Evolutionary conservation across 2,329 filamentous ascomycete genomes (phyloP), one percentile per base, ranked within the genome.

Genomic region (Cladosporium halotolerans): DNA sequence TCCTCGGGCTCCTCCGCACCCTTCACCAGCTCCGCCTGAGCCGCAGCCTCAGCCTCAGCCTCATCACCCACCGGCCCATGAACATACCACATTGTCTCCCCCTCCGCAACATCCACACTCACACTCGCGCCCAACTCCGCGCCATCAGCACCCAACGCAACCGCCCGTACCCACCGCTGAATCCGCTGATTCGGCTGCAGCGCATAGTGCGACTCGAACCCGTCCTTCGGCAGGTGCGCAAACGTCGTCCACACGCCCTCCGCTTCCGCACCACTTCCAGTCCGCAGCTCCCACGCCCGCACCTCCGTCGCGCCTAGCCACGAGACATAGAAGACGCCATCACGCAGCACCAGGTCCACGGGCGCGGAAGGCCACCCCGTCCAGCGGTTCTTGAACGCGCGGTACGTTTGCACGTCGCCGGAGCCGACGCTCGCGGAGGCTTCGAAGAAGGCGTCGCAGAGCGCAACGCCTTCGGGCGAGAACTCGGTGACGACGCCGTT

Each of bases 341-440:
- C 58, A 4, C 63, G 40, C n/a, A 67, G 56, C 4, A 55, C 52
- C 3, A 55, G 55, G 6, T 63, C 56, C 2, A 55, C 55, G 10
- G 60, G 57, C 6, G 64, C 61, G 23, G 52, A 57, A 1, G 66
- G 71, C 57, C 28, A 47, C 53, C 8, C 78, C 2, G 67, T 68
- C 77, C 79, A 84, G 19, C 34, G 23, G 42, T 72, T 72, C 61
- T 78, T 79, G 63, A 76, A 79, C 1, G 72, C 73, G 28, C 79
- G 75, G 59, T 83, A 83, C 55, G 73, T 79, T 51, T 68, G 61
- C 32, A 66, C 61, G 39, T 75, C 70, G 1, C 76, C 71, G 66
- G 63, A 58, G 66, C 62, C 59, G 53, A 57, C 60, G 6, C 56
- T 58, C 3, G 59, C 58, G 7, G 57, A 44, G 3, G 62, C 56